Conservation (phyloP, 2,329 filamentous ascomycete species). For the Alternaria angustiovoidea region DNA sequence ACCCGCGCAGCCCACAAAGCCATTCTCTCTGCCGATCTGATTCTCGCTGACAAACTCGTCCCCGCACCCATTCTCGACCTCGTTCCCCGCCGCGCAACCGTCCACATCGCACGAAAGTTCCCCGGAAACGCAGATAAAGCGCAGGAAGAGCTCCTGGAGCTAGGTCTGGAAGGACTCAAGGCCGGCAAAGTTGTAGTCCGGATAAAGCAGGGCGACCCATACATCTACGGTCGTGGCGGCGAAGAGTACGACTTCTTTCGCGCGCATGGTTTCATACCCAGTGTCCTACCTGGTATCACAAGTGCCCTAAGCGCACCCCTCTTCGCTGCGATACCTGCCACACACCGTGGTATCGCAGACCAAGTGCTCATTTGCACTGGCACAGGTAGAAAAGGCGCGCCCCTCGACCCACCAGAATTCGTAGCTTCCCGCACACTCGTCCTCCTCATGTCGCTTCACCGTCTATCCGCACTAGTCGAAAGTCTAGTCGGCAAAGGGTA, state of each 20-base stretch:
- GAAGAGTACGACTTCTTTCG: conserved; percentile 91
- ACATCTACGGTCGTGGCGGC: conserved; percentile 92
- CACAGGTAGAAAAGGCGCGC: conserved; percentile 86
- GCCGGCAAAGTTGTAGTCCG: conserved; percentile 82
- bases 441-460: conserved; percentile 93
- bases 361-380: conserved; percentile 97
- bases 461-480: conserved; percentile 75
- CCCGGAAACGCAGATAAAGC: conserved; percentile 95
- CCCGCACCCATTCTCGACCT: conserved; percentile 86
- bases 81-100: conserved; percentile 85
- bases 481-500: conserved; percentile 69
- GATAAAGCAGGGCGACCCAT: conserved; percentile 96
- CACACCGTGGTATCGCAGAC: conserved; percentile 88
- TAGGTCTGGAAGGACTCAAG: conserved; percentile 74
- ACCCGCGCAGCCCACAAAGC: conserved; percentile 83
- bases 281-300: conserved; percentile 89
- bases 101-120: conserved; percentile 96
- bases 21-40: conserved; percentile 76
- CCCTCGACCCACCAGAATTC: conserved; percentile 82
- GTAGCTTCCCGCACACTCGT: conserved; percentile 82
- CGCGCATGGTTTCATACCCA: conserved; percentile 70
- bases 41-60: conserved; percentile 86
- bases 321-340: conserved; percentile 86
- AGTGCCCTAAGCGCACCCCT: conserved; percentile 86
- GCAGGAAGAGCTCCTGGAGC: conserved; percentile 84